A percentile compares a stretch with the other conserved stretches of the same genome.
phyloP scores from a whole-genome alignment of 106 monocot species.

The Vanilla planifolia region DNA sequence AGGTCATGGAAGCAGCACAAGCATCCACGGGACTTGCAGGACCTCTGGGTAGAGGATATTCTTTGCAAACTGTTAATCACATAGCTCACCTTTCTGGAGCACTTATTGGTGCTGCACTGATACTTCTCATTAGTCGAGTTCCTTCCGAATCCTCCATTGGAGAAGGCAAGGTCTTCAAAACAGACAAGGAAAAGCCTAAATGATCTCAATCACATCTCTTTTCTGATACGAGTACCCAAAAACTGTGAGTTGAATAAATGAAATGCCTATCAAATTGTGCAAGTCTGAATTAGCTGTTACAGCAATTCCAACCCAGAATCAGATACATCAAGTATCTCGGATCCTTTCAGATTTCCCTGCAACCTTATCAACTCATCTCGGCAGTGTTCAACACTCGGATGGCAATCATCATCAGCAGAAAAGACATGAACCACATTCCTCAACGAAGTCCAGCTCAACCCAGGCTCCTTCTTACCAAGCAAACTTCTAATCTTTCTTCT shows the following conservation, averaged over 20 bases:
- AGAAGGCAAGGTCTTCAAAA: conserved; percentile 16
- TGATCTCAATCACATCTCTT: no score
- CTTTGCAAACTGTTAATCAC: conserved; percentile 64
- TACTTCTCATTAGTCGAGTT: conserved; percentile 47
- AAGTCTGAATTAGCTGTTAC: no score
- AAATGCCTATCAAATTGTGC: no score
- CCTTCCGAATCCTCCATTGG: conserved; percentile 27
- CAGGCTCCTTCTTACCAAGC: conserved; percentile 76
- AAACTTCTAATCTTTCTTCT: conserved; percentile 68
- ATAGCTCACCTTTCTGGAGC: conserved; percentile 91
- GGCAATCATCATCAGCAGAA: conserved; percentile 59
- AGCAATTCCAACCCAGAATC: neutral
- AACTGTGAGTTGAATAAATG: no score
- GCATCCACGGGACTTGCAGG: conserved; percentile 51
- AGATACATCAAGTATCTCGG: conserved; percentile 16
- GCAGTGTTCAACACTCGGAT: conserved; percentile 37
- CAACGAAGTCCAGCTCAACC: conserved; percentile 79
- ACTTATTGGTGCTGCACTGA: conserved; percentile 68
- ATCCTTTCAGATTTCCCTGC: conserved; percentile 39
- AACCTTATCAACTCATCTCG: conserved; percentile 46
- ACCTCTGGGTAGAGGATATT: conserved; percentile 26
- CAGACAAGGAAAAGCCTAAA: conserved; percentile 24
- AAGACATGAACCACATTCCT: conserved; percentile 42
- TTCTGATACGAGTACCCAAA: no score
- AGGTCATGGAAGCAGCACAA: conserved; percentile 89